Base-by-base conservation (phyloP, 345 rosid species). In the Capsella bursapastoris region DNA sequence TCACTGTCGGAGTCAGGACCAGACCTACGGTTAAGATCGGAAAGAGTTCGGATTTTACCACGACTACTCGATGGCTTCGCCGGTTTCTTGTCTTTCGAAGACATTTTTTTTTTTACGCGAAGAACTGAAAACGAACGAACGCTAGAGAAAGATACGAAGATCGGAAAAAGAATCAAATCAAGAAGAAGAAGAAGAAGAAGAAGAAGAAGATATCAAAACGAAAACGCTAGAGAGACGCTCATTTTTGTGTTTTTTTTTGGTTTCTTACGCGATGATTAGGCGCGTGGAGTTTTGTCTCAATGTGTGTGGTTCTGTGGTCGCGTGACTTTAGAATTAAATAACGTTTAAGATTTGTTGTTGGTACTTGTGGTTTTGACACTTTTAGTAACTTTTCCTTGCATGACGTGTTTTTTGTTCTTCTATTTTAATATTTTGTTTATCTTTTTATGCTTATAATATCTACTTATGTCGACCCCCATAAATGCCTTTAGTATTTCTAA, bases 1-100 rank as follows among this genome's bases (percentile, higher is more conserved):
- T 95, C 98, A 75, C 90, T 83, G 80, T 90, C 97, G 68, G 97
- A 89, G 61, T 92, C 99, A 2, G 92, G 90, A 0, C 84, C 93
- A 37, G 97, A 82, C 8, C 77, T 86, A 2, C 98, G 82, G 82
- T 92, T 95, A 55, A 95, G 90, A 88, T 95, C 99, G 55, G 98
- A 84, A 13, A 92, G 97, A 50, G 99, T 92, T 7, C 88, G 92
- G 56, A 95, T 82, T 32, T 85, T 83, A 16, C 90, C 93, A 38
- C 92, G 87, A 69, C 86, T 81, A 74, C 81, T 73, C 9, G 90
- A 85, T 3, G 95, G 71, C 80, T 87, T 91, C 55, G 88, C 87
- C 9, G 82, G 81, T 76, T 89, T 92, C 85, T 88, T 88, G 73
- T 92, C 97, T 16, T 85, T 83, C 0, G 99, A 86, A 10, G 97